phyloP scores from a whole-genome alignment of 2,329 filamentous ascomycete species.

The Aplosporella prunicola region DNA sequence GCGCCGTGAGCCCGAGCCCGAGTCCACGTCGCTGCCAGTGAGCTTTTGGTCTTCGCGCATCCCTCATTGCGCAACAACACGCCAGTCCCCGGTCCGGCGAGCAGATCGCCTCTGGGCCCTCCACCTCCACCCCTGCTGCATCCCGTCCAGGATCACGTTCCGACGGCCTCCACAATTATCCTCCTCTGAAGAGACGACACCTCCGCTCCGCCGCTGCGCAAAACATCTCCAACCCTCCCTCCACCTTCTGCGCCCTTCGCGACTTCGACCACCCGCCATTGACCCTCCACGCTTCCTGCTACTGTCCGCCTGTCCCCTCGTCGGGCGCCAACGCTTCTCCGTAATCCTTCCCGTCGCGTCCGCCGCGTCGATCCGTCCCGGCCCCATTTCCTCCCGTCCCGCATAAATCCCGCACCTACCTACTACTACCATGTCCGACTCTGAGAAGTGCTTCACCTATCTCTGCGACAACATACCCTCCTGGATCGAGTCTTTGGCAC shows the following conservation, averaged over 20 bases:
- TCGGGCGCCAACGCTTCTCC: not conserved
- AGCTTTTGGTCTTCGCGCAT: too few species aligned
- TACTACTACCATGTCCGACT: conserved; percentile 26
- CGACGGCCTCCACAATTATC: conserved; percentile 7
- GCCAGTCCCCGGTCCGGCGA: conserved; percentile 1
- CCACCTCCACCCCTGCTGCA: conserved; percentile 2
- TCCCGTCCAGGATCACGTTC: not conserved
- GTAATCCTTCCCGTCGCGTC: not conserved
- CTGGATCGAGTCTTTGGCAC: conserved; percentile 27
- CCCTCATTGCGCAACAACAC: conserved; percentile 2
- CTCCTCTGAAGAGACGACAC: conserved; percentile 3
- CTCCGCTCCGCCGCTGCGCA: conserved; percentile 2
- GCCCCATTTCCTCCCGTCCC: not conserved
- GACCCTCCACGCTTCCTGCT: not conserved
- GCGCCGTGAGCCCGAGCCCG: not conserved
- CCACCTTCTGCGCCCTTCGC: not conserved
- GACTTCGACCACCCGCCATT: not conserved
- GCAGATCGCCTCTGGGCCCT: conserved; percentile 1
- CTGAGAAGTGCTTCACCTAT: conserved; percentile 28
- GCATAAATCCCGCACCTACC: conserved; percentile 4
- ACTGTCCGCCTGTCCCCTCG: not conserved
- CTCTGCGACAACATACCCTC: conserved; percentile 29
- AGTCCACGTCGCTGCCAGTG: not conserved
- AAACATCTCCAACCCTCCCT: too few species aligned
- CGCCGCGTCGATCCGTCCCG: conserved; percentile 4